A percentile compares a stretch with the other conserved stretches of the same genome.
Conservation (phyloP, 1,139 yeast genomes). For the Nakaseomyces sp. region DNA sequence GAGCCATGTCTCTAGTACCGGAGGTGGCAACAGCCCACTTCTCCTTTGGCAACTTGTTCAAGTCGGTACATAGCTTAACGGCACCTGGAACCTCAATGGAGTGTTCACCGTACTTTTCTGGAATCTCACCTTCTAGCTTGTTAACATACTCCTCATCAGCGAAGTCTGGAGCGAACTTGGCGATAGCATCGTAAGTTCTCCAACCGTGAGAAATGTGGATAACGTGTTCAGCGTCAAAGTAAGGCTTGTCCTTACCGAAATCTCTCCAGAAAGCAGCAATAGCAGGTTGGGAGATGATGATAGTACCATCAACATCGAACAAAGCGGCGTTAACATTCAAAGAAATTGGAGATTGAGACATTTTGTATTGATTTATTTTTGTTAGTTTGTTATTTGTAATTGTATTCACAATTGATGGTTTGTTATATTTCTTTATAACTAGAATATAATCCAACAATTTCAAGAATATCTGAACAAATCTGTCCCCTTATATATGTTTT, state of each 20-base stretch:
- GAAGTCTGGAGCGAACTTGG: conserved; percentile 65
- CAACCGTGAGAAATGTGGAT: conserved; percentile 74
- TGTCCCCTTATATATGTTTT: background rate
- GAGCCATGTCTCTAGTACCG: conserved; percentile 69
- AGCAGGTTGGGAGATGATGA: conserved; percentile 52
- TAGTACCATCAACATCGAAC: conserved; percentile 78
- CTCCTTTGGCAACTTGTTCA: conserved; percentile 35
- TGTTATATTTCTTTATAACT: background rate
- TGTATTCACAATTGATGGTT: background rate
- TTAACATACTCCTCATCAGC: conserved; percentile 61
- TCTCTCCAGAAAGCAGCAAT: conserved; percentile 76
- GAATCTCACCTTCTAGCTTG: conserved; percentile 61
- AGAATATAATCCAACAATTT: no score
- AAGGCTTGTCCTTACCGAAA: conserved; percentile 60
- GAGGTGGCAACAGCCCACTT: conserved; percentile 81
- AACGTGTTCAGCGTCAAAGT: conserved; percentile 60
- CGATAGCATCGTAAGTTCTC: conserved; percentile 70
- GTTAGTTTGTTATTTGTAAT: background rate
- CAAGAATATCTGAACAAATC: no score
- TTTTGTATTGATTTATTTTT: conserved; percentile 16
- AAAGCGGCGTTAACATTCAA: conserved; percentile 37
- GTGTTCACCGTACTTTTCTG: conserved; percentile 59
- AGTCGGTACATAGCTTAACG: conserved; percentile 41
- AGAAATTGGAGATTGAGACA: conserved; percentile 25
- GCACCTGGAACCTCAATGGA: conserved; percentile 75